These are phyloP conservation scores for Fusarium sp. DNA, from an alignment of 2,329 filamentous ascomycete genomes.

Conservation along the genomic window DNA sequence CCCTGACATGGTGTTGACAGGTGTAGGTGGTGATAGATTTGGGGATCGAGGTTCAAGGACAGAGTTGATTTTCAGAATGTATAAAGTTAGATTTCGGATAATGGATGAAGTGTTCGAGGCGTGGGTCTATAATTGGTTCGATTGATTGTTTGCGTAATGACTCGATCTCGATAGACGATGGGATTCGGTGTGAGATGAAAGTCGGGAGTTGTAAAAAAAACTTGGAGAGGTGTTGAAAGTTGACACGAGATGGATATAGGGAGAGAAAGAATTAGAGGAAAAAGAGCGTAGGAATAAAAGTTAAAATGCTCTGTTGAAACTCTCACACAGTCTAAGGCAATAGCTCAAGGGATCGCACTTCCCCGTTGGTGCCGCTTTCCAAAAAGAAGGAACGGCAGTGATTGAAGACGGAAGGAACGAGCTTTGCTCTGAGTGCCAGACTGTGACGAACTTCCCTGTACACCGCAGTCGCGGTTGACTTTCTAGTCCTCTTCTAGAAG, in stretches of 20 bases:
- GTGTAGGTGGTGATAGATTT: neutral
- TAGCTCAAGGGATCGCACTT: conserved; percentile 6
- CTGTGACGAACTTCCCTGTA: conserved; percentile 39
- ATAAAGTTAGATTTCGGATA: neutral
- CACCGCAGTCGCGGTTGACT: conserved; percentile 10
- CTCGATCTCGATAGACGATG: conserved; percentile 2
- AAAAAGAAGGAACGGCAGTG: conserved; percentile 37
- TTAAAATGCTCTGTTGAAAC: conserved; percentile 4
- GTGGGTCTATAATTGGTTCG: neutral
- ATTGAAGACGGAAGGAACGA: conserved; percentile 27
- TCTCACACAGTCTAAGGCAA: conserved; percentile 1
- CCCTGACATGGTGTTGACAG: conserved; percentile 56
- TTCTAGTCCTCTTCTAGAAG: conserved; percentile 3
- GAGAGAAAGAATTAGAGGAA: conserved; percentile 1
- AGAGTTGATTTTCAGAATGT: neutral
- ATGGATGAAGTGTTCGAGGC: neutral
- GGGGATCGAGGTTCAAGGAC: conserved; percentile 1
- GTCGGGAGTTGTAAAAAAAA: conserved; percentile 5
- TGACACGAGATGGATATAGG: neutral
- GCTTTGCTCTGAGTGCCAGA: conserved; percentile 12
- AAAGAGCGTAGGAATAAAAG: conserved; percentile 9
- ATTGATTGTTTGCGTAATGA: neutral
- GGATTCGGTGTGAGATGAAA: conserved; percentile 4
- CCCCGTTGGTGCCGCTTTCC: conserved; percentile 13
- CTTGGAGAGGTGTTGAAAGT: conserved; percentile 3